Base-by-base conservation (phyloP, 768 basidiomycete genomes). In the Boletus patriciae region DNA sequence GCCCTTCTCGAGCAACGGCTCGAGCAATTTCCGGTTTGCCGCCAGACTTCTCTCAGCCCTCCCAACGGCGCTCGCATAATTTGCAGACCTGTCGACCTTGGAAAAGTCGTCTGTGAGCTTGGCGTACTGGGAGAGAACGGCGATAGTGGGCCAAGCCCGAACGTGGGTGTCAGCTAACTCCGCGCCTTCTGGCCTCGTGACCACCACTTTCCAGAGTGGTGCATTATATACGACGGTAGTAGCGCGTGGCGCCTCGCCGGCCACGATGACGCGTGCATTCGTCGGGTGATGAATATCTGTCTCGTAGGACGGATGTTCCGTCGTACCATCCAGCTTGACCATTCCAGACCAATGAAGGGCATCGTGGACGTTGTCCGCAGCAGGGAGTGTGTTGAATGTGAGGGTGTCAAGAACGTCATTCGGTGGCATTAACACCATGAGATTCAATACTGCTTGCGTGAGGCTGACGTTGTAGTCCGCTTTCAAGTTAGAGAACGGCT, bases 301-400 rank as follows among this genome's bases (percentile, higher is more conserved):
- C 29, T 61, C 49, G 19, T 60, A 54, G 36, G 58, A 54, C 13
- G 60, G 58, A 33, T 60, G 60, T 25, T 61, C 60, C 34, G 36
- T 60, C 1, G 58, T 45, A 4, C 9, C 3, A n/a, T 54, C 52
- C 25, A 60, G 12, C 13, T 13, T n/a, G 16, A 61, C 25, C 60
- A 60, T 60, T 25, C 58, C 60, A 11, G 60, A 60, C 60, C 60
- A 61, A 29, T 27, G 34, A 42, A 36, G 8, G 15, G 16, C 21
- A 27, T 49, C 23, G 18, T 54, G 47, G 12, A 29, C 21, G 11
- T 16, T 29, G 31, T 38, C 16, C 15, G 31, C 33, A 18, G 46
- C 51, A 5, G 59, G 16, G 42, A 52, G 57, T 3, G 3, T 45
- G 31, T 60, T 60, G 33, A 61, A 61, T 13, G 40, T 50, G 48